A percentile compares a stretch with the other conserved stretches of the same genome.
Conservation (phyloP, 371 early-diverging fungal genomes). For the Amoeboaphelidium protococcarum region DNA sequence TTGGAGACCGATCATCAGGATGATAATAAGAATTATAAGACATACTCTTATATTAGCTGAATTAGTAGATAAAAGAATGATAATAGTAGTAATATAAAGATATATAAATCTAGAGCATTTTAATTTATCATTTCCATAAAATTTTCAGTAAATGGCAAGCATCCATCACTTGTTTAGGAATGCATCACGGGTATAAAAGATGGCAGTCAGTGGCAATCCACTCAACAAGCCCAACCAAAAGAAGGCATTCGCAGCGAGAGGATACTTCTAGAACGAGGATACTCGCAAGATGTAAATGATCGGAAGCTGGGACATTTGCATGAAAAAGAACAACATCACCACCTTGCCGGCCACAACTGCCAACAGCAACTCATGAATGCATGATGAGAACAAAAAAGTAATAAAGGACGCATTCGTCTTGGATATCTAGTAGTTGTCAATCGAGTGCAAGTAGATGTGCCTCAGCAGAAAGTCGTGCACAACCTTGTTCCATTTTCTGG, state of each 20-base stretch:
- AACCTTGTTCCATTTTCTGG: slow-evolving; percentile 92
- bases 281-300: slow-evolving; percentile 41
- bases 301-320: slow-evolving; percentile 84
- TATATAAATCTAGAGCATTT: too few relatives aligned
- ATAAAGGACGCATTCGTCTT: slow-evolving; percentile 41
- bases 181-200: too few relatives aligned
- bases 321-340: slow-evolving; percentile 46
- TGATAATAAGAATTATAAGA: too few relatives aligned
- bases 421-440: slow-evolving; percentile 40
- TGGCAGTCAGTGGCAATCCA: too few relatives aligned
- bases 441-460: slow-evolving; percentile 63
- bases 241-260: slow-evolving; percentile 39
- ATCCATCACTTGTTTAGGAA: too few relatives aligned
- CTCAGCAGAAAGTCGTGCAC: slow-evolving; percentile 83
- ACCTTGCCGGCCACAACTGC: slow-evolving; percentile 37
- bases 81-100: too few relatives aligned
- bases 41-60: too few relatives aligned
- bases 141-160: too few relatives aligned
- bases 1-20: too few relatives aligned
- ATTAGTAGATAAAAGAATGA: too few relatives aligned
- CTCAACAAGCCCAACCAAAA: slow-evolving; percentile 74
- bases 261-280: slow-evolving; percentile 24
- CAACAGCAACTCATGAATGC: slow-evolving; percentile 71
- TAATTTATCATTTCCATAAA: too few relatives aligned
- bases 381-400: slow-evolving; percentile 61